A percentile compares a stretch with the other conserved stretches of the same genome.
Conservation (phyloP, 306 rosid genomes). For the Inga oerstediana region DNA sequence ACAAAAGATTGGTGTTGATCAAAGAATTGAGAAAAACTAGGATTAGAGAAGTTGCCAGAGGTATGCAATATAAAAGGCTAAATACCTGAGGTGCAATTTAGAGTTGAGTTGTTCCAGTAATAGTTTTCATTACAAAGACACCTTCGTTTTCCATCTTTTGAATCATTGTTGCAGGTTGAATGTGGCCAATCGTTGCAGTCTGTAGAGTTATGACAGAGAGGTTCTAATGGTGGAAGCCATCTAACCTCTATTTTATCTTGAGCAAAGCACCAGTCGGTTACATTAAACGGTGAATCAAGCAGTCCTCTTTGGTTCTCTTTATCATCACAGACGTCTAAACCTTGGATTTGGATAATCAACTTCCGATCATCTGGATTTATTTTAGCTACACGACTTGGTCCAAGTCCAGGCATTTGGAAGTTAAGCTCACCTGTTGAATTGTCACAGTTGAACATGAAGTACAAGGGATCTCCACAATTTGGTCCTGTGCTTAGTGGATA, state of each 20-base stretch:
- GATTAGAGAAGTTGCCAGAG: background rate
- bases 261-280: background rate
- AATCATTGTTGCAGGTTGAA: slow-evolving; percentile 45
- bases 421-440: background rate
- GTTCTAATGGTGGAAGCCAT: slow-evolving; percentile 39
- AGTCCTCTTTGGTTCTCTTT: background rate
- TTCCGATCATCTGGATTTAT: background rate
- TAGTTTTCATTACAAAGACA: slow-evolving; percentile 36
- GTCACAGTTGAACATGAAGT: slow-evolving; percentile 38
- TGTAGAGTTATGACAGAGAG: slow-evolving; percentile 15
- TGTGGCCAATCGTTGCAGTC: slow-evolving; percentile 41
- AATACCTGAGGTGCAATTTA: background rate
- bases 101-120: slow-evolving; percentile 29
- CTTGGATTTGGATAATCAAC: background rate
- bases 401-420: slow-evolving; percentile 7
- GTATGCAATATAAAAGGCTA: background rate
- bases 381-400: background rate
- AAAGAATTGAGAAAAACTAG: background rate
- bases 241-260: slow-evolving; percentile 7
- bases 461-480: slow-evolving; percentile 51
- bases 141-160: slow-evolving; percentile 15
- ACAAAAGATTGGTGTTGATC: background rate
- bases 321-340: background rate
- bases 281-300: slow-evolving; percentile 12
- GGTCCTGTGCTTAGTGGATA: slow-evolving; percentile 54